phyloP scores from a whole-genome alignment of 768 basidiomycete species.

The Hortiboletus campestris region DNA sequence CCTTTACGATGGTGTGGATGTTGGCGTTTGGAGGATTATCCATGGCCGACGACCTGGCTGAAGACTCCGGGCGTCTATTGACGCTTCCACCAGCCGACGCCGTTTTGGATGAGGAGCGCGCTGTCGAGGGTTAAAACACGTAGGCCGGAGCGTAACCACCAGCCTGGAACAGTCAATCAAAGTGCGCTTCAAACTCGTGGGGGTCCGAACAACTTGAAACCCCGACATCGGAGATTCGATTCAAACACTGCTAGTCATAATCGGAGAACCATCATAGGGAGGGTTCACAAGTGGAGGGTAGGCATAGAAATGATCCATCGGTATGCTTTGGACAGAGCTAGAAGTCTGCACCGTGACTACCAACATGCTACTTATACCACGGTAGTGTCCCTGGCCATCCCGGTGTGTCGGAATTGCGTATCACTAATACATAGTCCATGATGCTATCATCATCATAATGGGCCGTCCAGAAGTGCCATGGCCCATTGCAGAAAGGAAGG shows the following conservation, averaged over 20 bases:
- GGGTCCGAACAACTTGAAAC: constrained; percentile 13
- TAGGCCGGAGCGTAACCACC: constrained; percentile 32
- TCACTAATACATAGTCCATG: neutral
- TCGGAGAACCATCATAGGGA: too few relatives aligned
- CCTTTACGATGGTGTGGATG: constrained; percentile 90
- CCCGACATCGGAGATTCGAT: constrained; percentile 23
- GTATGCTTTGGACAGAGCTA: too few relatives aligned
- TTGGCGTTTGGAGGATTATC: constrained; percentile 81
- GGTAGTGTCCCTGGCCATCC: neutral
- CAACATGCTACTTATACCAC: neutral
- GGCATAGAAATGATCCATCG: too few relatives aligned
- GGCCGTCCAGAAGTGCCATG: neutral
- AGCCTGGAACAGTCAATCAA: constrained; percentile 30
- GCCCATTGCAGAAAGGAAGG: neutral
- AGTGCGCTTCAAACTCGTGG: constrained; percentile 16
- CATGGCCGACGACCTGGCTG: constrained; percentile 79
- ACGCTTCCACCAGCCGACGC: constrained; percentile 67
- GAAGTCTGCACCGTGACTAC: too few relatives aligned
- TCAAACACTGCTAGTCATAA: neutral
- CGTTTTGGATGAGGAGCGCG: constrained; percentile 47
- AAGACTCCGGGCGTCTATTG: constrained; percentile 71
- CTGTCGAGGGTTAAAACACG: constrained; percentile 36
- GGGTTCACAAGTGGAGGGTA: too few relatives aligned
- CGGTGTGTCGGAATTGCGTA: neutral
- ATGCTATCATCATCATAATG: neutral